Conservation (phyloP, 2,329 filamentous ascomycete genomes). For the Alternaria incomplexa region DNA sequence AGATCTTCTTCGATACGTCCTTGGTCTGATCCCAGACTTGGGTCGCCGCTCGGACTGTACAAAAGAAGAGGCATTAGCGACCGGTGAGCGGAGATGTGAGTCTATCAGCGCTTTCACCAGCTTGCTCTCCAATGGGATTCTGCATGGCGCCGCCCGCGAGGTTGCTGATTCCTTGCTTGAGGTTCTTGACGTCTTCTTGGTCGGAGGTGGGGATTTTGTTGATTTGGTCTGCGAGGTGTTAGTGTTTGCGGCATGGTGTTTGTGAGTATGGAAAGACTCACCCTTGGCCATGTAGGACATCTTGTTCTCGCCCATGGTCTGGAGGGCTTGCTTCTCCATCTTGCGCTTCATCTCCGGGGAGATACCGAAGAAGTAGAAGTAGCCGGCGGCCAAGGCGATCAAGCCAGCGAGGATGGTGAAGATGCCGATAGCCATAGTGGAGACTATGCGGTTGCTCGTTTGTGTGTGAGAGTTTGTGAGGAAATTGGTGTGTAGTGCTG, state of each 20-base stretch:
- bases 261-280: conserved; percentile 13
- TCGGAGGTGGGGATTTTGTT: conserved; percentile 48
- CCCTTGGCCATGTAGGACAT: conserved; percentile 51
- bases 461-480: conserved; percentile 1
- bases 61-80: conserved; percentile 36
- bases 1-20: conserved; percentile 21
- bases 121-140: conserved; percentile 46
- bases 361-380: conserved; percentile 57
- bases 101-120: conserved; percentile 45
- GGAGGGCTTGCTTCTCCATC: conserved; percentile 54
- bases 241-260: background rate
- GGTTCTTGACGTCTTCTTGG: conserved; percentile 45
- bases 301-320: conserved; percentile 62
- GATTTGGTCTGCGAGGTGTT: conserved; percentile 43
- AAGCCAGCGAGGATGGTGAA: conserved; percentile 43
- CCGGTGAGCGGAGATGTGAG: conserved; percentile 47
- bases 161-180: conserved; percentile 47
- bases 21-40: conserved; percentile 31
- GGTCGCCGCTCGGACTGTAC: conserved; percentile 31
- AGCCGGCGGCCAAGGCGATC: conserved; percentile 42
- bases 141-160: conserved; percentile 41
- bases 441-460: background rate
- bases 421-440: conserved; percentile 37
- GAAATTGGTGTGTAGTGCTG: conserved; percentile 2
- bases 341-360: conserved; percentile 55